These are phyloP conservation scores for Apiotrichum laibachii DNA, from an alignment of 1,284 basidiomycete species.

Conservation along the genomic window DNA sequence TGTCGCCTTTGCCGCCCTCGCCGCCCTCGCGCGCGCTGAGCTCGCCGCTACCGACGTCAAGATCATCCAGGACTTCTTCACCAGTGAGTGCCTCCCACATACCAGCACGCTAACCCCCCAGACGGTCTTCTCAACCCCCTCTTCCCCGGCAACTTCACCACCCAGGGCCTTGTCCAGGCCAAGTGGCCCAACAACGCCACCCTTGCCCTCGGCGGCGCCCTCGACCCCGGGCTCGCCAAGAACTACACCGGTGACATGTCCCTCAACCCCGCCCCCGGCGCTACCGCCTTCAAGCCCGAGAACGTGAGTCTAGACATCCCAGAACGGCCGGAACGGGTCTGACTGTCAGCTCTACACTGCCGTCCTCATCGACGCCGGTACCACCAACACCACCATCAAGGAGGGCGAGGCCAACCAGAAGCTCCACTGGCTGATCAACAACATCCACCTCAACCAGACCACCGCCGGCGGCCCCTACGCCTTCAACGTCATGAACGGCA, in stretches of 20 bases:
- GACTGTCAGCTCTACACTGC: conserved; percentile 57
- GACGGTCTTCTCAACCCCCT: conserved; percentile 9
- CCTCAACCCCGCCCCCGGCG: conserved; percentile 54
- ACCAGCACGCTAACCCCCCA: neutral
- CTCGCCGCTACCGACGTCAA: conserved; percentile 7
- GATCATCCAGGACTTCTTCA: conserved; percentile 8
- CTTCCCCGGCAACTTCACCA: conserved; percentile 12
- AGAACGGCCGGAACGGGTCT: neutral
- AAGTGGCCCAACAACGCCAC: conserved; percentile 13
- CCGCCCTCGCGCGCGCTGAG: conserved; percentile 12
- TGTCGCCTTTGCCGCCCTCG: conserved; percentile 10
- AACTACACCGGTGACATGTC: conserved; percentile 72
- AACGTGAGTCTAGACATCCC: neutral
- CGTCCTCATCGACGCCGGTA: conserved; percentile 66
- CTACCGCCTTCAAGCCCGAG: neutral
- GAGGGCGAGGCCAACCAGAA: conserved; percentile 52
- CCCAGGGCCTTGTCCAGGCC: conserved; percentile 18
- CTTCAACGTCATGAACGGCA: conserved; percentile 21
- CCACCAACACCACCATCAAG: conserved; percentile 58
- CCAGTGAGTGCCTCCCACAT: conserved; percentile 7
- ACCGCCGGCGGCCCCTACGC: conserved; percentile 52
- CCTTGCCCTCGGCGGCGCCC: conserved; percentile 5
- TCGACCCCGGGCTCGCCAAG: conserved; percentile 50
- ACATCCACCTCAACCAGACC: conserved; percentile 57
- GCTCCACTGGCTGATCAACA: conserved; percentile 77